Conservation (phyloP, 768 basidiomycete genomes). For the Lyophyllum shimeji region DNA sequence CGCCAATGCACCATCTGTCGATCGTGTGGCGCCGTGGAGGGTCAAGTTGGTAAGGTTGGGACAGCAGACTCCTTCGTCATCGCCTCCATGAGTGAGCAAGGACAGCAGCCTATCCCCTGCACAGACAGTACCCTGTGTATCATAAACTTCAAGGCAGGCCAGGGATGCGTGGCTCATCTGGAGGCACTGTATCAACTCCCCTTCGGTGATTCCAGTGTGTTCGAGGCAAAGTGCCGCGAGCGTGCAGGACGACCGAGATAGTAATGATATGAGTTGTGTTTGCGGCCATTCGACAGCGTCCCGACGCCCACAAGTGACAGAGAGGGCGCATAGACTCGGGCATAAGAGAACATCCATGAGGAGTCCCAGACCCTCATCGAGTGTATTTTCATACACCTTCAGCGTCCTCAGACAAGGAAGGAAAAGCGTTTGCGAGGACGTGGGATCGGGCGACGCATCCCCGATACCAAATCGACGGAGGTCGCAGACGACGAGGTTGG, state of each 20-base stretch:
- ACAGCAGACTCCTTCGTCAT: slow-evolving; percentile 1
- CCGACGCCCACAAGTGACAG: slow-evolving; percentile 19
- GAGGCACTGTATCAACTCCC: slow-evolving; percentile 20
- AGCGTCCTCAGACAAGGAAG: slow-evolving; percentile 18
- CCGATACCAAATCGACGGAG: slow-evolving; percentile 19
- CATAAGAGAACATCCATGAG: slow-evolving; percentile 20
- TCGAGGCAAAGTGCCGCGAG: slow-evolving; percentile 20
- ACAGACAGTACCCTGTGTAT: slow-evolving; percentile 14
- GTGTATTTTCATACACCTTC: slow-evolving; percentile 20
- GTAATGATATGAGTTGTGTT: slow-evolving; percentile 12
- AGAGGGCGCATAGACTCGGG: slow-evolving; percentile 17
- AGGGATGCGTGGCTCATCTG: slow-evolving; percentile 12
- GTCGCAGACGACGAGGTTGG: slow-evolving; percentile 15
- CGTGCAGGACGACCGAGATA: slow-evolving; percentile 14
- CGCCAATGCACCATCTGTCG: slow-evolving; percentile 19
- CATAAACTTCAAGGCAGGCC: slow-evolving; percentile 18
- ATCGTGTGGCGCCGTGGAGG: slow-evolving; percentile 13
- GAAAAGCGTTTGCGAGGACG: slow-evolving; percentile 4
- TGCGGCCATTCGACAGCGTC: slow-evolving; percentile 18
- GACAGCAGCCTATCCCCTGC: slow-evolving; percentile 11
- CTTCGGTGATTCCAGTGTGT: slow-evolving; percentile 19
- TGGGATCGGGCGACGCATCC: neutral
- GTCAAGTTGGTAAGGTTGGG: slow-evolving; percentile 14
- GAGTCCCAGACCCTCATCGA: slow-evolving; percentile 20
- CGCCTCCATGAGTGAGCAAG: slow-evolving; percentile 4